Conservation (phyloP, 1,284 basidiomycete genomes). For the Athelia sp. region DNA sequence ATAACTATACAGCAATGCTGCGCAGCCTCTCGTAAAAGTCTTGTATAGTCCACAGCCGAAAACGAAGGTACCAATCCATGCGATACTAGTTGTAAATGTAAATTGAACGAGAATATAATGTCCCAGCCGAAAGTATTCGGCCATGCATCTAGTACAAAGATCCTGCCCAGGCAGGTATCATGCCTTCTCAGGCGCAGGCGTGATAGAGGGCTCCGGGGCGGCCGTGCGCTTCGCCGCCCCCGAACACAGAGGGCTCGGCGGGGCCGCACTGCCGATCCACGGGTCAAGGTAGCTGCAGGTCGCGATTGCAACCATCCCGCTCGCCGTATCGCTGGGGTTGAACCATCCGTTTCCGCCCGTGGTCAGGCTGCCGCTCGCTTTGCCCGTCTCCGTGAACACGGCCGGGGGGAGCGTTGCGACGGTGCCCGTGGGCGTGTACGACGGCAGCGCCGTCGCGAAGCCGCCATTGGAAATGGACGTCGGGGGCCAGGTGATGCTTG, state of each 20-base stretch:
- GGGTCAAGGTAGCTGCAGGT: slow-evolving; percentile 81
- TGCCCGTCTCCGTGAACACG: slow-evolving; percentile 37
- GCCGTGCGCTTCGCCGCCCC: slow-evolving; percentile 15
- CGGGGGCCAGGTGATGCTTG: slow-evolving; percentile 57
- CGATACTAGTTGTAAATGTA: no score
- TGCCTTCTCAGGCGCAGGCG: slow-evolving; percentile 9
- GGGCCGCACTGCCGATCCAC: slow-evolving; percentile 59
- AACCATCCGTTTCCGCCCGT: slow-evolving; percentile 73
- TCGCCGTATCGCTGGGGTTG: slow-evolving; percentile 57
- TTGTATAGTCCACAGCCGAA: no score
- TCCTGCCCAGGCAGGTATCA: no score
- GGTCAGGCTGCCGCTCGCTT: slow-evolving; percentile 23
- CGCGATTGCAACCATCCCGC: slow-evolving; percentile 50
- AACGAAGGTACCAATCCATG: no score
- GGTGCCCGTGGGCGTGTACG: slow-evolving; percentile 66
- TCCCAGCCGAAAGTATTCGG: no score
- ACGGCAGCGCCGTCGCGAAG: slow-evolving; percentile 43
- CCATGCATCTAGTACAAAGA: no score
- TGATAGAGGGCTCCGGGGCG: slow-evolving; percentile 16
- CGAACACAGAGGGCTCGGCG: slow-evolving; percentile 55
- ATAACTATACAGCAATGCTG: neutral
- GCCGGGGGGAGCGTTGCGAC: slow-evolving; percentile 51
- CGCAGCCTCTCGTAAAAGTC: no score
- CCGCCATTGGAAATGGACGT: slow-evolving; percentile 45
- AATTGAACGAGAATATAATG: no score